Evolutionary conservation across 2,329 filamentous ascomycete species (phyloP).

Genomic region (Paecilomyces variotii): DNA sequence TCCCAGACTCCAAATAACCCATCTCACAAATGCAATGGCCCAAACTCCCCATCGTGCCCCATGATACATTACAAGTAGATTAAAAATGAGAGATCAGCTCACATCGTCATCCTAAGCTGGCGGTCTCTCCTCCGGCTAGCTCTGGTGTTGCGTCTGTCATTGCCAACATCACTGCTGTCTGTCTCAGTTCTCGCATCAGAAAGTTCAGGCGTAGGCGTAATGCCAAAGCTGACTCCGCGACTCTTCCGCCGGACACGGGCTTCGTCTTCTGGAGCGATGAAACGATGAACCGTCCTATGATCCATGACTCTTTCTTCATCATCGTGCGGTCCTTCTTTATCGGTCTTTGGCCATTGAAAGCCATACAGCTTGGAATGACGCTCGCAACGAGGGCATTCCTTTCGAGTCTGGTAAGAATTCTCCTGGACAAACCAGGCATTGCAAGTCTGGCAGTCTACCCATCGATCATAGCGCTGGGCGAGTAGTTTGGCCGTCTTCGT

Average conservation of each 20-base stretch:
- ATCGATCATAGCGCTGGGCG: constrained; percentile 65
- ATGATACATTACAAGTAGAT: neutral
- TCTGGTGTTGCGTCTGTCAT: constrained; percentile 27
- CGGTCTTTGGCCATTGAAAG: constrained; percentile 92
- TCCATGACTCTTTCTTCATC: constrained; percentile 64
- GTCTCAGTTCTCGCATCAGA: constrained; percentile 32
- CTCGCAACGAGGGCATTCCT: constrained; percentile 86
- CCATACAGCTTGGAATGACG: constrained; percentile 94
- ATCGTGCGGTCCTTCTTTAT: constrained; percentile 66
- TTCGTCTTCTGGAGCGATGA: constrained; percentile 66
- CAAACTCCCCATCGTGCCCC: neutral
- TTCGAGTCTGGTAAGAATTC: constrained; percentile 77
- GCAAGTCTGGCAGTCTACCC: constrained; percentile 86
- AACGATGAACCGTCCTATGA: constrained; percentile 80
- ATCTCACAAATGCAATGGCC: neutral
- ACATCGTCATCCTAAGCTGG: constrained; percentile 29
- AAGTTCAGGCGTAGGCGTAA: constrained; percentile 30
- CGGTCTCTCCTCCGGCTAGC: constrained; percentile 24
- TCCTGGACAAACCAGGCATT: constrained; percentile 74
- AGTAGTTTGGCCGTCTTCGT: constrained; percentile 70
- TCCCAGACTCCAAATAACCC: neutral
- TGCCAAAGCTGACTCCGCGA: constrained; percentile 28
- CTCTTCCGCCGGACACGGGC: constrained; percentile 27
- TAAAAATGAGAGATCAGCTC: neutral
- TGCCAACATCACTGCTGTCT: constrained; percentile 26